Conservation (phyloP, 2,329 filamentous ascomycete species). For the Aspergillus flavus region DNA sequence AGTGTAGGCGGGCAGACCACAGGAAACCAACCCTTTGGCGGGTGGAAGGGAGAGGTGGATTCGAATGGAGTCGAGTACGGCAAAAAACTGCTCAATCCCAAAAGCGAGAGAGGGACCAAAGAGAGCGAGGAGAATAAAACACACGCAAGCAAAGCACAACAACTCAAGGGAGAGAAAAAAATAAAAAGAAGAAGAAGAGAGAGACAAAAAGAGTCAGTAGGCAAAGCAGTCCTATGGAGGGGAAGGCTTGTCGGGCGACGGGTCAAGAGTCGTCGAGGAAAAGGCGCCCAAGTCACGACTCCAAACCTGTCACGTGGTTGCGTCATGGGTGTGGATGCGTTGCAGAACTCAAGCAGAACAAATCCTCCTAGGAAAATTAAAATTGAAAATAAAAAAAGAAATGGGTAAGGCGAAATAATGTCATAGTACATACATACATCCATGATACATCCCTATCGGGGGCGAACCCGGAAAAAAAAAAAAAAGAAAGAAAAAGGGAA, state of each 20-base stretch:
- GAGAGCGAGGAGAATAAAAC: conserved; percentile 8
- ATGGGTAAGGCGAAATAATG: not conserved
- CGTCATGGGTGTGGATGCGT: conserved; percentile 35
- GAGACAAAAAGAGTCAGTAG: conserved; percentile 1
- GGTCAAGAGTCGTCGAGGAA: conserved; percentile 15
- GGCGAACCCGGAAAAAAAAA: not conserved
- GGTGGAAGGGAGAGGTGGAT: conserved; percentile 11
- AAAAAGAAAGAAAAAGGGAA: not conserved
- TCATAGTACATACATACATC: not conserved
- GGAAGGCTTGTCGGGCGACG: conserved; percentile 24
- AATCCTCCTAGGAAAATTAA: not conserved
- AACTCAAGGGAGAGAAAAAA: conserved; percentile 12
- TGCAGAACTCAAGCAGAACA: conserved; percentile 19
- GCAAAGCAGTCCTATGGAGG: conserved; percentile 13
- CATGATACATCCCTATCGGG: not conserved
- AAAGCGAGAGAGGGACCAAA: conserved; percentile 11
- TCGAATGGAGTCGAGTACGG: conserved; percentile 6
- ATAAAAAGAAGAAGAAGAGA: conserved; percentile 4
- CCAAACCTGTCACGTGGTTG: conserved; percentile 36
- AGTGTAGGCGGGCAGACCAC: conserved; percentile 14
- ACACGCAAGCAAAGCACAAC: conserved; percentile 11
- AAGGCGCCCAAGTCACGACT: conserved; percentile 29
- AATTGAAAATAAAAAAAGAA: not conserved
- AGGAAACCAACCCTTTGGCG: conserved; percentile 21
- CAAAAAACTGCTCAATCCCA: conserved; percentile 17